These are phyloP conservation scores for Mycosarcoma maydis DNA, from an alignment of 1,284 basidiomycete species.

Conservation along the genomic window DNA sequence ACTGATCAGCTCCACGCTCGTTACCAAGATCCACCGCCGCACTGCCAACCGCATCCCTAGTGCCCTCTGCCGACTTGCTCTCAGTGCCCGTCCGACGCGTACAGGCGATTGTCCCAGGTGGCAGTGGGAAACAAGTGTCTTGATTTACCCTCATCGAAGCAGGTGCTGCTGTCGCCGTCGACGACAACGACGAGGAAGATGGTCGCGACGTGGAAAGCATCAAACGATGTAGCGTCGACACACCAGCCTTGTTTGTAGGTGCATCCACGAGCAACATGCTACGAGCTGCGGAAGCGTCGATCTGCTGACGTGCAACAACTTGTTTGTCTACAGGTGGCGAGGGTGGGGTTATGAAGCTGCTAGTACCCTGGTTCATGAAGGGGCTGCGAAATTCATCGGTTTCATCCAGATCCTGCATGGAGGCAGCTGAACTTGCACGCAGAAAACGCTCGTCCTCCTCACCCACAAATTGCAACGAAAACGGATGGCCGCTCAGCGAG, in stretches of 20 bases:
- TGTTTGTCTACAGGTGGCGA: background rate
- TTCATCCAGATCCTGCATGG: conserved; percentile 15
- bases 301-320: background rate
- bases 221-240: conserved; percentile 22
- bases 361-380: background rate
- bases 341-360: conserved; percentile 6
- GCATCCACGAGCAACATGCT: background rate
- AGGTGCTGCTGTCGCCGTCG: conserved; percentile 4
- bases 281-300: background rate
- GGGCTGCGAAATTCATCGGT: conserved; percentile 5
- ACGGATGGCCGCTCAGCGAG: conserved; percentile 26
- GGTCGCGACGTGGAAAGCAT: conserved; percentile 22
- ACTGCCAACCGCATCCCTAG: background rate
- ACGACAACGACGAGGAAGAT: conserved; percentile 20
- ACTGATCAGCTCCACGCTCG: conserved; percentile 4
- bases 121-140: conserved; percentile 21
- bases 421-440: conserved; percentile 10
- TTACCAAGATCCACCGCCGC: conserved; percentile 4
- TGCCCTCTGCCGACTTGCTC: background rate
- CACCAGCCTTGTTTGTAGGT: no score
- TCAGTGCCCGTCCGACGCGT: background rate
- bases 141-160: conserved; percentile 22
- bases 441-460: conserved; percentile 9
- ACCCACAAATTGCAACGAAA: conserved; percentile 24
- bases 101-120: conserved; percentile 5